Evolutionary conservation across 2,329 filamentous ascomycete species (phyloP), one percentile per base, ranked within the genome.

Genomic region (Fusarium sp.): DNA sequence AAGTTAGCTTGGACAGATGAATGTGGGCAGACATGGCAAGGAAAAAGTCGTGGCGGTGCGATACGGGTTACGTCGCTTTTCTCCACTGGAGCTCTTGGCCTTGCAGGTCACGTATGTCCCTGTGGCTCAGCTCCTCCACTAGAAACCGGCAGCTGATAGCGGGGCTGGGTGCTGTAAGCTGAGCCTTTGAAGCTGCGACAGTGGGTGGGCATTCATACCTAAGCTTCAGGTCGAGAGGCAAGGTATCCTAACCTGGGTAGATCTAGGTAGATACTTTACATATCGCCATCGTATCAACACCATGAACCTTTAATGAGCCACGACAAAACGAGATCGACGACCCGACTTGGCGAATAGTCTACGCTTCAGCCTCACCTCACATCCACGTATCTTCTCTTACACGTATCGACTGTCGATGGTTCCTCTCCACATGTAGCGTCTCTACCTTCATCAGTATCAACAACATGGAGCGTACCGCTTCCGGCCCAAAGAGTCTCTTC

Each of bases 401-500:
- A n/a, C 41, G 20, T 56, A 52, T 57, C 52, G 44, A 54, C 56
- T 38, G 26, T 61, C 50, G 49, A 65, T 63, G 58, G 46, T 55
- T 57, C 39, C 56, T 52, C 52, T 62, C 66, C 76, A 75, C 69
- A 80, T 79, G 78, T 77, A 77, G 77, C 63, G 59, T 73, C 60
- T 63, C 66, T 60, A 62, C 47, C 33, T 48, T 61, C 68, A 47
- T 65, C 63, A 57, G 57, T 61, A 56, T 69, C 64, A 63, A 67
- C 64, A 78, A 70, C 75, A 83, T 83, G 81, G 81, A 83, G 72
- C 79, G 81, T 72, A 77, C 81, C 69, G 79, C 77, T 74, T 79
- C 78, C 66, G 84, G 84, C 63, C 85, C 88, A 73, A 87, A 90
- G 81, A 85, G 89, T 71, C 86, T 94, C 77, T 95, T 93, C 77